Base-by-base conservation (phyloP, 139 green algal species). In the Chlamydomonas urium region DNA sequence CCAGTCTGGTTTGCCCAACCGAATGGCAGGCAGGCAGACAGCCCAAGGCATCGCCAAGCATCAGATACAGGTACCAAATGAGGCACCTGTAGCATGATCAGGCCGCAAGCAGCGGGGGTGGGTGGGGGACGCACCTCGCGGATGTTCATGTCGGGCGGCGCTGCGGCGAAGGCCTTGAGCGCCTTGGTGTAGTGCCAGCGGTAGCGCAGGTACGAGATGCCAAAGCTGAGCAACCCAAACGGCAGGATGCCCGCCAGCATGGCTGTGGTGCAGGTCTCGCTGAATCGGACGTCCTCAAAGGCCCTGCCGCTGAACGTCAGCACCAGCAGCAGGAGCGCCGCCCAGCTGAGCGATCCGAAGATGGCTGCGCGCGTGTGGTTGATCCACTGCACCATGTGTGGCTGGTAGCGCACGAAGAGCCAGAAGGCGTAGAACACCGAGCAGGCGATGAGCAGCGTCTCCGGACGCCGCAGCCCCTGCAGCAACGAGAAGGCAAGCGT, bases 301-400 rank as follows among this genome's bases (percentile, higher is more conserved):
- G 53, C 53, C 10, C 53, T 32, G 53, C 26, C 26, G 37, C 63
- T 68, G 56, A 79, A 83, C 0, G 38, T 42, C 2, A 76, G 66
- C 28, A 50, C 53, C 4, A 79, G 34, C 42, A 79, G 50, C 47
- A 87, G 31, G 0, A 84, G 24, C 17, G 76, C 69, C 6, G 71
- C 42, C 50, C 38, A 81, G 42, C 65, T 80, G 37, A 85, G 68
- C 34, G 65, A 69, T 36, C 42, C 48, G 34, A 83, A 86, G 2
- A 86, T 66, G 2, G 38, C 72, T 19, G 71, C 32, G 33, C 81
- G 81, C 5, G 69, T 1, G 56, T 85, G 73, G 77, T 88, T 88
- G 42, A 79, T 66, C 80, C 80, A 88, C 10, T 66, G 35, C 17
- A 47, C 72, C 45, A 73, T 75, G 71, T 86, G 78, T 2, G 80